These are phyloP conservation scores for Arthroderma sp. DNA, from an alignment of 2,329 filamentous ascomycete species.

Conservation along the genomic window DNA sequence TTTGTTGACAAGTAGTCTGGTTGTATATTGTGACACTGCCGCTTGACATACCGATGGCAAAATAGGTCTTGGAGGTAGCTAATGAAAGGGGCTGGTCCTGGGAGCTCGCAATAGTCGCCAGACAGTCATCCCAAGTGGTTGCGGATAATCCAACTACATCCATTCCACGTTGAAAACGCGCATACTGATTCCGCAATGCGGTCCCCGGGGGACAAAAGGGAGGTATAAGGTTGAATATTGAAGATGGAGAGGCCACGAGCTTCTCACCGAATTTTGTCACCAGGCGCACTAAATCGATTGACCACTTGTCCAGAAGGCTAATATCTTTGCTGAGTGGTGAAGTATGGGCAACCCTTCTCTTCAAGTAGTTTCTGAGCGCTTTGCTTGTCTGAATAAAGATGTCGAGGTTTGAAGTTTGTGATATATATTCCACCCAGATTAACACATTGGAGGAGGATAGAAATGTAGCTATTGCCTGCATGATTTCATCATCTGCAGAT, in stretches of 20 bases:
- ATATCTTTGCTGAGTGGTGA: conserved; percentile 8
- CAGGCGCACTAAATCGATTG: conserved; percentile 21
- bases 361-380: conserved; percentile 20
- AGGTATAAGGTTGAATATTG: conserved; percentile 13
- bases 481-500: conserved; percentile 10
- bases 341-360: not conserved
- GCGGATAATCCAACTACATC: not conserved
- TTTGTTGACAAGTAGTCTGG: not conserved
- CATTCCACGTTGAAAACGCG: not conserved
- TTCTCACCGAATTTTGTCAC: conserved; percentile 20
- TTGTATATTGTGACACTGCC: not conserved
- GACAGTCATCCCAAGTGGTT: not conserved
- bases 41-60: not conserved
- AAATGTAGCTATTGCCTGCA: conserved; percentile 13
- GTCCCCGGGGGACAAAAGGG: not conserved
- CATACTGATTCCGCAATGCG: not conserved
- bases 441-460: conserved; percentile 22
- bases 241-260: conserved; percentile 20
- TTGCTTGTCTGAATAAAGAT: conserved; percentile 10
- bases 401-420: too few species aligned
- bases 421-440: conserved; percentile 24
- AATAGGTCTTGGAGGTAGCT: not conserved
- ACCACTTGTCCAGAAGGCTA: conserved; percentile 18
- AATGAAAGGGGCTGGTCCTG: not conserved
- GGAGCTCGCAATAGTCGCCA: not conserved